Percentiles rank a stretch among this genome's conserved stretches.
Conservation (phyloP, 371 early-diverging fungal genomes). For the Gilbertella persicaria region DNA sequence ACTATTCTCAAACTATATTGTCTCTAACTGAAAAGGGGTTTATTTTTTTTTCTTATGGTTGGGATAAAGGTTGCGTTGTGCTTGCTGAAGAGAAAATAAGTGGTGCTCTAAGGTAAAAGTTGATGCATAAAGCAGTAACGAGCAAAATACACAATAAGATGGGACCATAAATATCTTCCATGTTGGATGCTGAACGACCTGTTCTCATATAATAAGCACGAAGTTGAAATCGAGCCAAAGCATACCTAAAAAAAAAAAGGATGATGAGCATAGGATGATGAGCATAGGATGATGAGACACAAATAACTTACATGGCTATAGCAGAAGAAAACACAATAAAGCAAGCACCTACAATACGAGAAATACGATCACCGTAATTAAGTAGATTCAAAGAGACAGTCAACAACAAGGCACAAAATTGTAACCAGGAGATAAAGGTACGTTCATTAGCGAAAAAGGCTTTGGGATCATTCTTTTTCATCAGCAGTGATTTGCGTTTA, state of each 20-base stretch:
- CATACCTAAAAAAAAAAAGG: constrained; percentile 24
- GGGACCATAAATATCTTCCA: constrained; percentile 36
- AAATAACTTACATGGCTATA: constrained; percentile 36
- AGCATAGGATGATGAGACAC: neutral
- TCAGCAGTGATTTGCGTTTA: neutral
- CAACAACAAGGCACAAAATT: constrained; percentile 66
- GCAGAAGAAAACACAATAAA: constrained; percentile 29
- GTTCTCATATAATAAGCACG: constrained; percentile 24
- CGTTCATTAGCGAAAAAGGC: constrained; percentile 93
- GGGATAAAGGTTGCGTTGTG: neutral
- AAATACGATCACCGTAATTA: constrained; percentile 63
- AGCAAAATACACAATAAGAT: constrained; percentile 30
- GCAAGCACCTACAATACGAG: constrained; percentile 32
- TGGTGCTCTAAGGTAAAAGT: constrained; percentile 29
- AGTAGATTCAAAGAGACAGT: constrained; percentile 69
- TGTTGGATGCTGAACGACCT: constrained; percentile 24
- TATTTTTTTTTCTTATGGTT: neutral
- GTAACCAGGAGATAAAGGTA: constrained; percentile 87
- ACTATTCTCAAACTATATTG: neutral
- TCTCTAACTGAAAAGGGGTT: no score
- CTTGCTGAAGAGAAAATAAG: neutral
- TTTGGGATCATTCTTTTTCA: constrained; percentile 34
- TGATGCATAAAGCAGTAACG: constrained; percentile 27
- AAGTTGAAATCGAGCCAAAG: constrained; percentile 28
- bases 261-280: neutral